Evolutionary conservation across 371 early-diverging fungal genomes (phyloP).

Genomic region (Amoeboaphelidium protococcarum): DNA sequence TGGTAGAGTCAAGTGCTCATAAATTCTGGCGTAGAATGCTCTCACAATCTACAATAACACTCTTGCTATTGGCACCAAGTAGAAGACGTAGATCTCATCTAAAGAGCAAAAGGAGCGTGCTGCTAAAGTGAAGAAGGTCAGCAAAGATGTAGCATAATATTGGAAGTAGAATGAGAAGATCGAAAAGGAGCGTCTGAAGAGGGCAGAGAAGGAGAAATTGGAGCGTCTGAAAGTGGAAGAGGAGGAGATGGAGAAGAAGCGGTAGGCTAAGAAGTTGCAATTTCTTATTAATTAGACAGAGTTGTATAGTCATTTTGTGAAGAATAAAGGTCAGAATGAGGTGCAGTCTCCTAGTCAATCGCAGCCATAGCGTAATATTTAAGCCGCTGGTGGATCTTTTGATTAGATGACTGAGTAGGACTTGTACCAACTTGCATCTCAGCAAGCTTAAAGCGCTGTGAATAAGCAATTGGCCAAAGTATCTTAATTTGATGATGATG

Average conservation of each 20-base stretch:
- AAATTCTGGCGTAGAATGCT: no score
- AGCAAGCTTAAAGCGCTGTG: slow-evolving; percentile 47
- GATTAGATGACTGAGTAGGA: slow-evolving; percentile 18
- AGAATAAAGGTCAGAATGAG: slow-evolving; percentile 30
- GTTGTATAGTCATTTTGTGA: slow-evolving; percentile 85
- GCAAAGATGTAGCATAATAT: slow-evolving; percentile 35
- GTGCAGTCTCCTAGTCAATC: slow-evolving; percentile 1
- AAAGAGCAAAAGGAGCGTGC: not conserved
- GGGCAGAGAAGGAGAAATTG: slow-evolving; percentile 65
- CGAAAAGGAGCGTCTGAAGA: slow-evolving; percentile 63
- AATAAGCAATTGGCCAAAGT: no score
- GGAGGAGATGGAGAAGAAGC: slow-evolving; percentile 58
- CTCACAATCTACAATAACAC: no score
- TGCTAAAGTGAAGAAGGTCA: not conserved
- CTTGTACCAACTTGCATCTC: slow-evolving; percentile 35
- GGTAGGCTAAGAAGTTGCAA: slow-evolving; percentile 82
- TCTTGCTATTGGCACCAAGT: no score
- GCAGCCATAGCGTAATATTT: not conserved
- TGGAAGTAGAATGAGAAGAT: slow-evolving; percentile 76
- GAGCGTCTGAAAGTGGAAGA: slow-evolving; percentile 58
- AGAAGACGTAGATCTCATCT: no score
- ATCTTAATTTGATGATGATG: no score
- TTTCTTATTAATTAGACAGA: slow-evolving; percentile 92
- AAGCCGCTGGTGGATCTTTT: not conserved
- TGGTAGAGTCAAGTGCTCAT: no score